Conservation (phyloP, 2,329 filamentous ascomycete species). For the Tolypocladium ovalisporum region DNA sequence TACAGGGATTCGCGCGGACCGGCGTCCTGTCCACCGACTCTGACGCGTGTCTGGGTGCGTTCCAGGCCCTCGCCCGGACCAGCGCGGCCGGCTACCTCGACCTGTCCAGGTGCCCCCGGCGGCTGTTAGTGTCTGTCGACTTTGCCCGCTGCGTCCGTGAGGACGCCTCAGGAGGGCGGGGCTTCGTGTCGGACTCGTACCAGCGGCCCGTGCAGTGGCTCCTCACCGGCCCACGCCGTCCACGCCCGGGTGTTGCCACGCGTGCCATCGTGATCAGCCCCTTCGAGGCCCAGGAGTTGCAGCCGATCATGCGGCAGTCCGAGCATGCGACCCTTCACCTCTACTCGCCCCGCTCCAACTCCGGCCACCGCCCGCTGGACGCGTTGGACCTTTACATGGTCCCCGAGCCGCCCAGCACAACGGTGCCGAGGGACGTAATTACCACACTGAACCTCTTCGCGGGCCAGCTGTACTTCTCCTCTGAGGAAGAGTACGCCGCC, state of each 20-base stretch:
- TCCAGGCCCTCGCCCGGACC: no score
- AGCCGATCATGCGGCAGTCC: conserved; percentile 24
- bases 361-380: conserved; percentile 11
- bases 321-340: conserved; percentile 32
- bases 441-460: not conserved
- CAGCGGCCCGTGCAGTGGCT: conserved; percentile 15
- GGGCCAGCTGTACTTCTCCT: conserved; percentile 1
- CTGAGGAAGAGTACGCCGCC: no score
- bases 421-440: no score
- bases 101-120: no score
- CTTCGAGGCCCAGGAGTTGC: conserved; percentile 44
- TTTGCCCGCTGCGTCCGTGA: conserved; percentile 3
- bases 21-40: no score
- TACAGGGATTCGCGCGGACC: no score
- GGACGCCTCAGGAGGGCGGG: no score
- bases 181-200: conserved; percentile 6
- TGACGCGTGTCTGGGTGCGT: no score
- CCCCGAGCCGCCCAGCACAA: not conserved
- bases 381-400: conserved; percentile 10
- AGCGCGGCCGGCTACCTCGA: no score
- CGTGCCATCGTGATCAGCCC: conserved; percentile 48
- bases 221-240: conserved; percentile 3
- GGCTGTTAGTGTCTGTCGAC: conserved; percentile 1
- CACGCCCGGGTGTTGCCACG: not conserved
- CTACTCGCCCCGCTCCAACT: conserved; percentile 35